These are phyloP conservation scores for Diaporthe capsici DNA, from an alignment of 2,329 filamentous ascomycete genomes.

Conservation along the genomic window DNA sequence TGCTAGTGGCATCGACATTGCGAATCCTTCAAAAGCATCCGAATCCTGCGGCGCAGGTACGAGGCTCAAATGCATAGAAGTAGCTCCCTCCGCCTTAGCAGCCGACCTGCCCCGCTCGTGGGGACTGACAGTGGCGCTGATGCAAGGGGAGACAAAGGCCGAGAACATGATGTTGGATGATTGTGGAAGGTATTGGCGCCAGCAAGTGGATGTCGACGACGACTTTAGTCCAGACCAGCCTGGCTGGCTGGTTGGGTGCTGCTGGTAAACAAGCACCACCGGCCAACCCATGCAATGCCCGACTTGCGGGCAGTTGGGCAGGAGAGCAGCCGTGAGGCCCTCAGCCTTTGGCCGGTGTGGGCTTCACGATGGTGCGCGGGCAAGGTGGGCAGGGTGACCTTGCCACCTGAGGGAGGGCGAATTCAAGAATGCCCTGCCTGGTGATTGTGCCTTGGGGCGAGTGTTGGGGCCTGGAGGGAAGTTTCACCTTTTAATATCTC, in stretches of 20 bases:
- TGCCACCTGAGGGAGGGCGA: conserved; percentile 1
- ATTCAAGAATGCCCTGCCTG: neutral
- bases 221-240: neutral
- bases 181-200: neutral
- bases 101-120: conserved; percentile 25
- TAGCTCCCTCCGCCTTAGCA: conserved; percentile 22
- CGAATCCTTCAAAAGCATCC: conserved; percentile 33
- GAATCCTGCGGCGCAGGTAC: conserved; percentile 38
- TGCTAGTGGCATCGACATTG: conserved; percentile 27
- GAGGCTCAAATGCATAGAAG: conserved; percentile 30
- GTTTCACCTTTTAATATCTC: conserved; percentile 35
- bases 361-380: neutral
- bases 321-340: neutral
- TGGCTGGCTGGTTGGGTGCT: neutral
- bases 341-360: conserved; percentile 2
- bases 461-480: conserved; percentile 10
- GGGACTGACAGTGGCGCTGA: conserved; percentile 6
- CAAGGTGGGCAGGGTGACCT: conserved; percentile 7
- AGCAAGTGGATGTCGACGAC: conserved; percentile 8
- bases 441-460: conserved; percentile 14
- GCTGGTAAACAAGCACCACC: neutral
- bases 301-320: neutral
- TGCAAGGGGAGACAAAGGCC: conserved; percentile 5
- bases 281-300: neutral
- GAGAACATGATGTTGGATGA: conserved; percentile 6